Percentiles rank a stretch among this genome's conserved stretches.
These are phyloP conservation scores for Glycyrrhiza uralensis DNA, from an alignment of 306 rosid genomes.

Conservation along the genomic window DNA sequence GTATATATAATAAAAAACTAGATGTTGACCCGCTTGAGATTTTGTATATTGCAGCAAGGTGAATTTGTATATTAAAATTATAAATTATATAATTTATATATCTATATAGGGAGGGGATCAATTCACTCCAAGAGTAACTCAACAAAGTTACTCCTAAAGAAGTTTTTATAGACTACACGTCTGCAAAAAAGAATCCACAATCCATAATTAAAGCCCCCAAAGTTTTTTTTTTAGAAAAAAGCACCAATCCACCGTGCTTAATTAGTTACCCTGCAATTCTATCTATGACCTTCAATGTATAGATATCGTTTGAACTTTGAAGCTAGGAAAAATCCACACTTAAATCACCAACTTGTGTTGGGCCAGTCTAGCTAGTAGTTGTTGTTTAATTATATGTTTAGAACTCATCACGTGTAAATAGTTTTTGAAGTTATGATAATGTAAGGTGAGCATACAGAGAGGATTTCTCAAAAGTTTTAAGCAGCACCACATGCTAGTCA, in stretches of 20 bases:
- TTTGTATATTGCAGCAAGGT: too few relatives aligned
- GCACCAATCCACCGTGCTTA: background rate
- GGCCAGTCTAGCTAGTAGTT: background rate
- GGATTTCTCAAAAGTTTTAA: constrained; percentile 11
- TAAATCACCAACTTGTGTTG: background rate
- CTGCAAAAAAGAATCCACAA: constrained; percentile 81
- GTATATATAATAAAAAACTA: too few relatives aligned
- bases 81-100: too few relatives aligned
- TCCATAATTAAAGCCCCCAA: constrained; percentile 57
- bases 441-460: background rate
- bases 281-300: constrained; percentile 13
- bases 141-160: too few relatives aligned
- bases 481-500: background rate
- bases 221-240: background rate
- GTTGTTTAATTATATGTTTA: constrained; percentile 3
- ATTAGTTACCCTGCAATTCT: background rate
- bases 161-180: constrained; percentile 90
- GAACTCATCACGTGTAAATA: constrained; percentile 24
- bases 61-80: too few relatives aligned
- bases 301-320: constrained; percentile 12
- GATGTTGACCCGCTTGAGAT: too few relatives aligned
- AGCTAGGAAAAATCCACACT: constrained; percentile 20
- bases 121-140: too few relatives aligned
- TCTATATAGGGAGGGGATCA: too few relatives aligned
- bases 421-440: constrained; percentile 11